phyloP scores from a whole-genome alignment of 768 basidiomycete genomes.

The Porphyrellus cyaneotinctus region DNA sequence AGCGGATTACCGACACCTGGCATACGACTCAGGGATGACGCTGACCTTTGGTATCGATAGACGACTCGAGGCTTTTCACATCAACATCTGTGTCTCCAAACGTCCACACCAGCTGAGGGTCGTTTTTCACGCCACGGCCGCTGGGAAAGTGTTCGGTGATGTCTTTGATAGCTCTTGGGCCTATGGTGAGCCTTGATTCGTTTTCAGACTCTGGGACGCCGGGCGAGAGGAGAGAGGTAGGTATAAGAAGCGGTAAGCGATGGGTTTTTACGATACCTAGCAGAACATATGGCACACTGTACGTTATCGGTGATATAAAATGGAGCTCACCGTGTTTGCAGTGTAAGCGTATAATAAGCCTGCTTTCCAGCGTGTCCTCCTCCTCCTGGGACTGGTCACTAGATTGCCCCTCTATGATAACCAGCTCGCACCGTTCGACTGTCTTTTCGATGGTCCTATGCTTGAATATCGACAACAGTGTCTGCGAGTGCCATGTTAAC shows the following conservation, averaged over 20 bases:
- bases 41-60: conserved; percentile 61
- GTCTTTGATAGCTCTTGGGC: conserved; percentile 68
- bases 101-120: conserved; percentile 80
- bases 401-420: conserved; percentile 53
- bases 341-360: conserved; percentile 64
- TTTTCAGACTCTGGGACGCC: conserved; percentile 52
- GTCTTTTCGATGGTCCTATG: conserved; percentile 72
- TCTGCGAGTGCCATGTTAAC: conserved; percentile 35
- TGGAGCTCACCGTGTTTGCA: conserved; percentile 72
- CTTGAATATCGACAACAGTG: conserved; percentile 68
- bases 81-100: conserved; percentile 66
- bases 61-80: conserved; percentile 64
- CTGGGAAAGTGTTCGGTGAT: conserved; percentile 80
- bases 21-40: background rate
- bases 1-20: background rate
- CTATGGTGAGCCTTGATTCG: conserved; percentile 67
- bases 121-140: conserved; percentile 56
- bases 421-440: conserved; percentile 72
- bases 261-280: conserved; percentile 82
- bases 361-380: conserved; percentile 64
- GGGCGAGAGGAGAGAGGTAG: conserved; percentile 60
- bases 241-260: conserved; percentile 56
- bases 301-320: background rate
- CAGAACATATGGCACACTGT: conserved; percentile 8
- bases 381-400: conserved; percentile 32